Conservation (phyloP, 1,284 basidiomycete genomes). For the Tremellales sp. region DNA sequence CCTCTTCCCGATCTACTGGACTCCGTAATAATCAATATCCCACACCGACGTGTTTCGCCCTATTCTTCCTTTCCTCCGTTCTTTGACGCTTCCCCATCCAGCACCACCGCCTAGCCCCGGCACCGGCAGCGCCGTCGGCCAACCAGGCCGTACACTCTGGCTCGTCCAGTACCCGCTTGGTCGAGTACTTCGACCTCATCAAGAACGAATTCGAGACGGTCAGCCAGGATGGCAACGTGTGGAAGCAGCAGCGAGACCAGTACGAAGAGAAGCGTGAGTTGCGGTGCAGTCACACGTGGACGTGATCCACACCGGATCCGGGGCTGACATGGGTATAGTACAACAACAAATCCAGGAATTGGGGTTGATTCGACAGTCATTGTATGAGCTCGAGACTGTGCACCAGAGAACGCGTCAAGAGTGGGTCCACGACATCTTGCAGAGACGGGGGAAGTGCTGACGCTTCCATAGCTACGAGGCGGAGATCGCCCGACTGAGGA, state of each 20-base stretch:
- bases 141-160: constrained; percentile 23
- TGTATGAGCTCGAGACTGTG: constrained; percentile 71
- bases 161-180: constrained; percentile 53
- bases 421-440: constrained; percentile 32
- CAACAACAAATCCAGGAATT: constrained; percentile 67
- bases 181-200: constrained; percentile 77
- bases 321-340: constrained; percentile 52
- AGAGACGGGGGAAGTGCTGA: background rate
- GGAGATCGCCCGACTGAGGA: constrained; percentile 63
- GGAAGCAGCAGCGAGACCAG: constrained; percentile 80
- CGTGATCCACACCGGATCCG: too few species aligned
- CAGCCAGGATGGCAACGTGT: constrained; percentile 62
- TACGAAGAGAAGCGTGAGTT: constrained; percentile 77
- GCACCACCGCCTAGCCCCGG: constrained; percentile 43
- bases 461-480: constrained; percentile 58
- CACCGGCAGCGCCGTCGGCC: constrained; percentile 22
- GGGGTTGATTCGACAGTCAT: constrained; percentile 65
- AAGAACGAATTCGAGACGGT: constrained; percentile 81
- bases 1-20: too few species aligned
- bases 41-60: background rate
- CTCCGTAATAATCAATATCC: background rate
- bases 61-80: background rate
- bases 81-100: constrained; percentile 12
- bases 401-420: constrained; percentile 67
- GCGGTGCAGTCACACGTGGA: too few species aligned